These are phyloP conservation scores for Pleurotus tuoliensis DNA, from an alignment of 768 basidiomycete species.

Conservation along the genomic window DNA sequence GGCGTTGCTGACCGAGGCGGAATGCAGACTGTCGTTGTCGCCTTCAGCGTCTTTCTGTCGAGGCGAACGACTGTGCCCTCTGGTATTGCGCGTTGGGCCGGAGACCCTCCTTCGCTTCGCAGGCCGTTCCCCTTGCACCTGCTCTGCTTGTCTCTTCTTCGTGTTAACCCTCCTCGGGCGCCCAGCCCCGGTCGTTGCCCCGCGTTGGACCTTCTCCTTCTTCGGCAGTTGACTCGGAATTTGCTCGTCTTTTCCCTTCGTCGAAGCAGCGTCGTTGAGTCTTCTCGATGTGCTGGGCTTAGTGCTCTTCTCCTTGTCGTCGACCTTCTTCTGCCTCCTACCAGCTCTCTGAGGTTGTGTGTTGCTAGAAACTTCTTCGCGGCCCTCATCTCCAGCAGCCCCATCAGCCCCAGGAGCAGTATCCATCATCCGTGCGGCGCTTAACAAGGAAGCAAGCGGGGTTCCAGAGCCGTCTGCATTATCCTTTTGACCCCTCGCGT, in stretches of 20 bases:
- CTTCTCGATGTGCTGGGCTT: conserved; percentile 5
- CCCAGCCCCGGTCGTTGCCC: neutral
- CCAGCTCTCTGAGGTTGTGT: neutral
- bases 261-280: neutral
- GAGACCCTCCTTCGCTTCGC: neutral
- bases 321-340: conserved; percentile 1
- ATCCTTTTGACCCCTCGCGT: neutral
- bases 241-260: neutral
- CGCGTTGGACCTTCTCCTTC: neutral
- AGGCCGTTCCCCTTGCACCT: neutral
- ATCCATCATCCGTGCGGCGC: conserved; percentile 54
- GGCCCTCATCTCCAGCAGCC: conserved; percentile 4
- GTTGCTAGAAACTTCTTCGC: neutral
- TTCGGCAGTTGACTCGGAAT: neutral
- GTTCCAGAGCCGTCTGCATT: conserved; percentile 17
- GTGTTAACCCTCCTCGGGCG: neutral
- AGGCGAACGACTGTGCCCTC: neutral
- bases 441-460: conserved; percentile 54
- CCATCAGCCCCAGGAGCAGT: no score
- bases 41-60: no score
- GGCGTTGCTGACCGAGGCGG: neutral
- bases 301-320: neutral
- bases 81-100: neutral
- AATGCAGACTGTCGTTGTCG: neutral
- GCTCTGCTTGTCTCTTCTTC: neutral